A percentile compares a stretch with the other conserved stretches of the same genome.
These are phyloP conservation scores for Mycotypha africana DNA, from an alignment of 371 early-diverging fungal genomes.

Conservation along the genomic window DNA sequence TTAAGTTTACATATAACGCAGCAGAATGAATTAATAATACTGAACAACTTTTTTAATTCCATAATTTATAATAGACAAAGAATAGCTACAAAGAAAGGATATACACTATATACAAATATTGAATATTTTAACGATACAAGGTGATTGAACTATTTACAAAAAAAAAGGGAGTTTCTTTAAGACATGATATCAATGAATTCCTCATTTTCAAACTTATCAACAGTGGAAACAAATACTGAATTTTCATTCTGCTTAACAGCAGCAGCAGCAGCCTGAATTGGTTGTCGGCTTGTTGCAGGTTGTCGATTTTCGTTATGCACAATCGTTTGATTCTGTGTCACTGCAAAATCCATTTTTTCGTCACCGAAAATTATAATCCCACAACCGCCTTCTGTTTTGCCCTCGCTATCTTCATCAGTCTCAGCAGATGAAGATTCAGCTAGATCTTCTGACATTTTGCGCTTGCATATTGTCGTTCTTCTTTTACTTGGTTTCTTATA, in stretches of 20 bases:
- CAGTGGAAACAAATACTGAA: too few relatives aligned
- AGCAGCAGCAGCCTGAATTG: not conserved
- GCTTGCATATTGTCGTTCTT: slow-evolving; percentile 16
- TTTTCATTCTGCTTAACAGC: too few relatives aligned
- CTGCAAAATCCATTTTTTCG: slow-evolving; percentile 18
- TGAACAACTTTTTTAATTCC: too few relatives aligned
- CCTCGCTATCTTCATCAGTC: slow-evolving; percentile 5
- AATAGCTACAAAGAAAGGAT: too few relatives aligned
- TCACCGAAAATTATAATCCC: slow-evolving; percentile 16
- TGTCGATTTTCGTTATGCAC: slow-evolving; percentile 9
- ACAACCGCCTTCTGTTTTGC: not conserved
- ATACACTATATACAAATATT: too few relatives aligned
- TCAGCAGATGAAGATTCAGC: slow-evolving; percentile 8
- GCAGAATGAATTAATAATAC: too few relatives aligned
- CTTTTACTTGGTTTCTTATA: slow-evolving; percentile 10
- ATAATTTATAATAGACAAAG: too few relatives aligned
- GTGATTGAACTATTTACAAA: too few relatives aligned
- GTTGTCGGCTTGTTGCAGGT: slow-evolving; percentile 2
- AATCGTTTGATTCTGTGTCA: slow-evolving; percentile 27
- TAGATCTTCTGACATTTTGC: slow-evolving; percentile 17
- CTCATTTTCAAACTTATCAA: too few relatives aligned
- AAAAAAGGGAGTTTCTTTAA: too few relatives aligned
- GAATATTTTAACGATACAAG: too few relatives aligned
- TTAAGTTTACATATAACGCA: too few relatives aligned
- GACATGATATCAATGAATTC: slow-evolving; percentile 33